Conservation (phyloP, 1,139 yeast genomes). For the Saccharomyces hybrid region DNA sequence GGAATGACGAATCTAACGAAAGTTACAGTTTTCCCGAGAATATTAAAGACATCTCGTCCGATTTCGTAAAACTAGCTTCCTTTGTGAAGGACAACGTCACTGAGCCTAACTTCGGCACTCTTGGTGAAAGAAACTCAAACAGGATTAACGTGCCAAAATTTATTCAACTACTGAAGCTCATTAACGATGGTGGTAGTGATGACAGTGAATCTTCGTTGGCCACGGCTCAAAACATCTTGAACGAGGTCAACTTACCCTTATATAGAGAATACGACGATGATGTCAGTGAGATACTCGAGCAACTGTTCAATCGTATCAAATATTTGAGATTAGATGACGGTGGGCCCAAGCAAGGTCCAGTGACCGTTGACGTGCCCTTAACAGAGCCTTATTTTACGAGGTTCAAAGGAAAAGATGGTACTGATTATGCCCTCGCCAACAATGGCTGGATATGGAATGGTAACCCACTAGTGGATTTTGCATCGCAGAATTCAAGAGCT, state of each 20-base stretch:
- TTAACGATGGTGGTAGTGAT: slow-evolving; percentile 31
- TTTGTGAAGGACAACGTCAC: slow-evolving; percentile 44
- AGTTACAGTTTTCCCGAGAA: slow-evolving; percentile 35
- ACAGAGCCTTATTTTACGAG: slow-evolving; percentile 86
- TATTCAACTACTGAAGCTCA: slow-evolving; percentile 38
- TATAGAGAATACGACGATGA: slow-evolving; percentile 78
- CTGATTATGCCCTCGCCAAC: slow-evolving; percentile 69
- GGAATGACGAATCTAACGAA: slow-evolving; percentile 14
- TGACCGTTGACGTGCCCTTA: slow-evolving; percentile 52
- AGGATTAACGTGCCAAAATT: slow-evolving; percentile 45
- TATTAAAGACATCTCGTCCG: slow-evolving; percentile 28
- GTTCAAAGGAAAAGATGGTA: slow-evolving; percentile 46
- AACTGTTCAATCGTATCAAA: slow-evolving; percentile 65
- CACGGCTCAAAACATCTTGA: slow-evolving; percentile 47
- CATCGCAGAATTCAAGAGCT: slow-evolving; percentile 68
- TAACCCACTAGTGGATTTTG: slow-evolving; percentile 87
- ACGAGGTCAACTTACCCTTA: slow-evolving; percentile 67
- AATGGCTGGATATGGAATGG: slow-evolving; percentile 99
- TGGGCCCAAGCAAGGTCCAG: slow-evolving; percentile 72
- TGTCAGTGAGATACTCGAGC: slow-evolving; percentile 52
- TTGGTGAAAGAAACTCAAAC: slow-evolving; percentile 47
- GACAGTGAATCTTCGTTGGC: slow-evolving; percentile 32
- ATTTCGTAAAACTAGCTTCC: slow-evolving; percentile 40
- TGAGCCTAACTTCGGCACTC: slow-evolving; percentile 35
- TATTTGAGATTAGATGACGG: slow-evolving; percentile 67